phyloP scores from a whole-genome alignment of 257 asterid genomes.

The Eucommia ulmoides region DNA sequence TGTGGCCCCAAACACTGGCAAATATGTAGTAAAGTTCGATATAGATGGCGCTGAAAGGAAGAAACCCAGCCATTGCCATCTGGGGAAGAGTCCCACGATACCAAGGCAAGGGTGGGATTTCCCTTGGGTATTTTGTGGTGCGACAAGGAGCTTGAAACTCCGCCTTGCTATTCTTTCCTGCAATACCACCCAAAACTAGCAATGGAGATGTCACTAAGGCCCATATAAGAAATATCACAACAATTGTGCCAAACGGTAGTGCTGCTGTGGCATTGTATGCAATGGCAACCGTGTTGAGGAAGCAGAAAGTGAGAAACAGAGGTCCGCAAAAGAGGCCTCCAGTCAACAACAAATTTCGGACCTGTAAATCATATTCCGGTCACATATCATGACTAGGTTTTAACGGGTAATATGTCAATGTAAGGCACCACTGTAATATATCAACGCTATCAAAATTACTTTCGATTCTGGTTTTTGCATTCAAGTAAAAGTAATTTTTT shows the following conservation, averaged over 20 bases:
- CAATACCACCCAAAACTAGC: constrained; percentile 74
- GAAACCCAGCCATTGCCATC: constrained; percentile 94
- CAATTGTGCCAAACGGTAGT: constrained; percentile 78
- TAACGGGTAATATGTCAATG: too few relatives aligned
- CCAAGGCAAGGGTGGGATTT: constrained; percentile 77
- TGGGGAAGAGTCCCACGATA: constrained; percentile 73
- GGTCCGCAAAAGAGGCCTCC: constrained; percentile 82
- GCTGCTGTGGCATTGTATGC: constrained; percentile 84
- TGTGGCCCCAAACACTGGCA: constrained; percentile 92
- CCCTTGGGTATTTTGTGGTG: constrained; percentile 80
- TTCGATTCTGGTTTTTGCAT: too few relatives aligned
- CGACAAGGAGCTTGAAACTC: constrained; percentile 88
- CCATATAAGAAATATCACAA: constrained; percentile 78
- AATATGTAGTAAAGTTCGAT: constrained; percentile 85
- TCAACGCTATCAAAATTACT: too few relatives aligned
- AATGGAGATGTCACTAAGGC: constrained; percentile 79
- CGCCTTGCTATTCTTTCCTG: constrained; percentile 79
- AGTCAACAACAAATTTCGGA: constrained; percentile 55
- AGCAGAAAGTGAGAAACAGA: constrained; percentile 57
- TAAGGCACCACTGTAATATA: too few relatives aligned
- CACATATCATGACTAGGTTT: too few relatives aligned
- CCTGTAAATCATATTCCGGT: too few relatives aligned
- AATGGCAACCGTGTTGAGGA: constrained; percentile 76
- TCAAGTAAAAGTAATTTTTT: too few relatives aligned
- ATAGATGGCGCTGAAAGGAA: constrained; percentile 89